Percentiles rank a stretch among this genome's conserved stretches.
Conservation (phyloP, 2,329 filamentous ascomycete genomes). For the Aspergillus fumigatiaffinis region DNA sequence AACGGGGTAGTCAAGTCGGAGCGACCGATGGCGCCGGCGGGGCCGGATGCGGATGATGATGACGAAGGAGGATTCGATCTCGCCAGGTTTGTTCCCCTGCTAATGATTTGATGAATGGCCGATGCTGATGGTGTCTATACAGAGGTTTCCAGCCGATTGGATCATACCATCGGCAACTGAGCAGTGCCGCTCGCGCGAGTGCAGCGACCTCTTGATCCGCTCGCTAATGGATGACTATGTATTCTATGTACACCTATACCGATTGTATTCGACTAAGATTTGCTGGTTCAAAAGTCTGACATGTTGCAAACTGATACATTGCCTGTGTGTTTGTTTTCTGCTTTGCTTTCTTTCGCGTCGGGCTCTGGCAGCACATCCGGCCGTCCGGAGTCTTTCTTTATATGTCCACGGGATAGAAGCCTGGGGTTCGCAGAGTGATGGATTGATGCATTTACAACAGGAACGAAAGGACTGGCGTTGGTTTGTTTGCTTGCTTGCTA, state of each 20-base stretch:
- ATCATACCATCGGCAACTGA: conserved; percentile 43
- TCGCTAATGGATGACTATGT: conserved; percentile 10
- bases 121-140: conserved; percentile 1
- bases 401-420: conserved; percentile 5
- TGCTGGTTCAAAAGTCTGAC: not conserved
- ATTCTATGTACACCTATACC: not conserved
- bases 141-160: conserved; percentile 49
- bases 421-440: not conserved
- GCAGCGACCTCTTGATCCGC: conserved; percentile 22
- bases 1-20: conserved; percentile 11
- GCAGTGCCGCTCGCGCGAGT: conserved; percentile 34
- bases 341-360: not conserved
- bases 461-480: not conserved
- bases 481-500: not conserved
- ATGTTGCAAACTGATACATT: not conserved
- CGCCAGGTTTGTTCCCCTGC: conserved; percentile 35
- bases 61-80: conserved; percentile 46
- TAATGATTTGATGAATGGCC: not conserved
- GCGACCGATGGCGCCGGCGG: conserved; percentile 8
- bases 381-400: conserved; percentile 2
- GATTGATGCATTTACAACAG: not conserved
- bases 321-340: not conserved
- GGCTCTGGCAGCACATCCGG: not conserved
- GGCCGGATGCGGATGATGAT: conserved; percentile 27
- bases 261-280: not conserved